Evolutionary conservation across 2,329 filamentous ascomycete species (phyloP).

Genomic region (Fusarium hainanense): DNA sequence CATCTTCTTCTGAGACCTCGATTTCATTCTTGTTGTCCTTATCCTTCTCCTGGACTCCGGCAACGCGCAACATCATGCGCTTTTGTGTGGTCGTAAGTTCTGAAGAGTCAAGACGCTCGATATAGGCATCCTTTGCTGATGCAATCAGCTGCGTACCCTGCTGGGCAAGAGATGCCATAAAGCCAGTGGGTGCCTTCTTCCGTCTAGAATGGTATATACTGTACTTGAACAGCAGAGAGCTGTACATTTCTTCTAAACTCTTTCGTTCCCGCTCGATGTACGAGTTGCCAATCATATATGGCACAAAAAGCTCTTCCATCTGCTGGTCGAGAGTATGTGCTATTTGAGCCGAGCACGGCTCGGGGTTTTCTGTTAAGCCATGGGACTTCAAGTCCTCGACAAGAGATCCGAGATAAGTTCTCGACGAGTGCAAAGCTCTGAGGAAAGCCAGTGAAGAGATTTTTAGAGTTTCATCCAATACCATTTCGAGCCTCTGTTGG

Average conservation of each 20-base stretch:
- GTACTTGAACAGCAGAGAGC: slow-evolving; percentile 94
- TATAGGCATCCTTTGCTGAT: slow-evolving; percentile 89
- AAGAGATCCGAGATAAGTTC: slow-evolving; percentile 85
- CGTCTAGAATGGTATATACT: slow-evolving; percentile 91
- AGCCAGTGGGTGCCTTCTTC: slow-evolving; percentile 89
- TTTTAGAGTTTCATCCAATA: slow-evolving; percentile 91
- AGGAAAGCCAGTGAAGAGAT: slow-evolving; percentile 93
- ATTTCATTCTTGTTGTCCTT: slow-evolving; percentile 84
- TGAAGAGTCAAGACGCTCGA: slow-evolving; percentile 87
- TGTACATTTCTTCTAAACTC: slow-evolving; percentile 83
- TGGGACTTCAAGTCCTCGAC: slow-evolving; percentile 95
- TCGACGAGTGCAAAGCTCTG: slow-evolving; percentile 88
- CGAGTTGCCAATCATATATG: slow-evolving; percentile 74
- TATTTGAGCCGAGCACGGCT: slow-evolving; percentile 87
- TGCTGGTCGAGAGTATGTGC: slow-evolving; percentile 79
- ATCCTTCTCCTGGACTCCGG: slow-evolving; percentile 81
- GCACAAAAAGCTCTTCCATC: slow-evolving; percentile 80
- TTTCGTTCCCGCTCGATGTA: slow-evolving; percentile 77
- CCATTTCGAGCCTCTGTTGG: slow-evolving; percentile 94
- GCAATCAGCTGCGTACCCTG: slow-evolving; percentile 89
- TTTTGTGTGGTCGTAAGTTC: slow-evolving; percentile 91
- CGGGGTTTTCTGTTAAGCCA: slow-evolving; percentile 93
- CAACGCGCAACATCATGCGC: slow-evolving; percentile 88
- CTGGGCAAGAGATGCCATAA: slow-evolving; percentile 91
- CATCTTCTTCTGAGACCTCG: slow-evolving; percentile 91